Evolutionary conservation across 2,329 filamentous ascomycete genomes (phyloP).

Genomic region (Cladosporium sphaerospermum): DNA sequence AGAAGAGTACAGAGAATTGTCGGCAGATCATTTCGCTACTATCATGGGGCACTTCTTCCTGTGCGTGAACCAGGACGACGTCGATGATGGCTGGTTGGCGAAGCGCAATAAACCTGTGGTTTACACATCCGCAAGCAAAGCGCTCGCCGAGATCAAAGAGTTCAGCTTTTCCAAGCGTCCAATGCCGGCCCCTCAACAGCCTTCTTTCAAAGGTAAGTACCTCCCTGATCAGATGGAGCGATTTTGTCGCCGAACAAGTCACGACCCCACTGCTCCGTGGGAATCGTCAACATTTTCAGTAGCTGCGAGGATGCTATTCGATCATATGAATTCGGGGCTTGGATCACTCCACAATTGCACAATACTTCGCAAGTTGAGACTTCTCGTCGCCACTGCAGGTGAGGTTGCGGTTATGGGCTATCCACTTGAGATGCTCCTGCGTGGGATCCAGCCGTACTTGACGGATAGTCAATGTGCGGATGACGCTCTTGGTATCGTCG

Average conservation of each 20-base stretch:
- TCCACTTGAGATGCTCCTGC: constrained; percentile 82
- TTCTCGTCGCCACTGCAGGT: constrained; percentile 74
- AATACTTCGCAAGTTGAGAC: constrained; percentile 75
- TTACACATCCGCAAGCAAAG: constrained; percentile 51
- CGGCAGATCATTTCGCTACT: constrained; percentile 66
- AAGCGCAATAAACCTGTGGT: constrained; percentile 38
- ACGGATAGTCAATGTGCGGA: constrained; percentile 82
- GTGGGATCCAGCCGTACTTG: constrained; percentile 70
- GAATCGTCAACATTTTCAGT: constrained; percentile 25
- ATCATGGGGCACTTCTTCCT: constrained; percentile 72
- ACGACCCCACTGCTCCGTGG: constrained; percentile 46
- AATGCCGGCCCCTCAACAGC: constrained; percentile 76
- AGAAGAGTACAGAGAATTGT: constrained; percentile 50
- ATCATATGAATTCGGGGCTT: constrained; percentile 73
- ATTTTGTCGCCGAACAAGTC: constrained; percentile 66
- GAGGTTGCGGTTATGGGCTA: constrained; percentile 68
- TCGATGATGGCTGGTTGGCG: constrained; percentile 52
- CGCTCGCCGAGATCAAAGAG: constrained; percentile 62
- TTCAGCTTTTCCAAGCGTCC: constrained; percentile 59
- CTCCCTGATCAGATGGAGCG: constrained; percentile 69
- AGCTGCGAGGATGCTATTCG: constrained; percentile 64
- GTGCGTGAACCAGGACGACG: constrained; percentile 66
- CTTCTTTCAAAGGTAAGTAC: constrained; percentile 73
- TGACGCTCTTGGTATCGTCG: constrained; percentile 78
- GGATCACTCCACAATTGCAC: constrained; percentile 83